These are phyloP conservation scores for Botrytis fabae DNA, from an alignment of 2,329 filamentous ascomycete species.

Conservation along the genomic window DNA sequence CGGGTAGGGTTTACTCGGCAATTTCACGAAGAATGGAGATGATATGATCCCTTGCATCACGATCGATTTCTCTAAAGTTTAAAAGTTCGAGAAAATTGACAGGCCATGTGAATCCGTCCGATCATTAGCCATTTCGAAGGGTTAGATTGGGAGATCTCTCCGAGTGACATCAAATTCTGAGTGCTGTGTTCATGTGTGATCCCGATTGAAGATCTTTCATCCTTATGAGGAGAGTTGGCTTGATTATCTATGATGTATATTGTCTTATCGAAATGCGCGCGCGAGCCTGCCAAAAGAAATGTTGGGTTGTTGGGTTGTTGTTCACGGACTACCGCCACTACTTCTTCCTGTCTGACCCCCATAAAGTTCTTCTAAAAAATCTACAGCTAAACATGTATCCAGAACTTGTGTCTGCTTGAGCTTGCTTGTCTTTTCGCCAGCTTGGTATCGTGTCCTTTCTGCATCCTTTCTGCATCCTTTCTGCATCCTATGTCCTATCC, in stretches of 20 bases:
- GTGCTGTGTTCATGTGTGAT: background rate
- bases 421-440: background rate
- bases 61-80: background rate
- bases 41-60: slow-evolving; percentile 7
- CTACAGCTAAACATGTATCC: background rate
- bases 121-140: background rate
- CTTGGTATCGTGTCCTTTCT: background rate
- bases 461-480: no score
- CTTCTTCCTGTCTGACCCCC: background rate
- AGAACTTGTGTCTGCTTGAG: background rate
- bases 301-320: background rate
- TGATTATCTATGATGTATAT: background rate
- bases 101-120: background rate
- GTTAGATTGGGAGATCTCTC: background rate
- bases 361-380: background rate
- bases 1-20: background rate
- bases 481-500: background rate
- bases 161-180: background rate
- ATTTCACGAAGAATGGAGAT: background rate
- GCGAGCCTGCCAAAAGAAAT: background rate
- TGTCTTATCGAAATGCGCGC: background rate
- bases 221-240: background rate
- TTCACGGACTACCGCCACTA: background rate
- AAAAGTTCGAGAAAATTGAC: background rate
- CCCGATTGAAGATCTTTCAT: background rate